Base-by-base conservation (phyloP, 768 basidiomycete genomes). In the Mycena sanguinolenta region DNA sequence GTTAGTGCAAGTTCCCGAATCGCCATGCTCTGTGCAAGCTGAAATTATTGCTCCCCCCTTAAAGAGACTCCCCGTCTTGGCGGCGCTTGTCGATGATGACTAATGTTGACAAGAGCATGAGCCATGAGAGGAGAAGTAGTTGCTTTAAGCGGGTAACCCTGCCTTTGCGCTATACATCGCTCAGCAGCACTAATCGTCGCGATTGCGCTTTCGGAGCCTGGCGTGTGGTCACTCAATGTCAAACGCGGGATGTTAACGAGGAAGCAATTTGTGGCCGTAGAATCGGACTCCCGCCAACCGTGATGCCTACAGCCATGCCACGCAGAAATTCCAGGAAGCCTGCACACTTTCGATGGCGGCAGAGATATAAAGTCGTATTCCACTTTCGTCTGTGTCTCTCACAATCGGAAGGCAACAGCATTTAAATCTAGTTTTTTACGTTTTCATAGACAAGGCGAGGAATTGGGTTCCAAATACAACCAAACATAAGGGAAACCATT, bases 1-100 rank as follows among this genome's bases (percentile, higher is more conserved):
- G 59, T 2, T 17, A 27, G 50, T 67, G 36, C 49, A 42, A 8
- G 49, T 67, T 68, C 21, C 59, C 60, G n/a, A 68, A 68, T 4
- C 53, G 49, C 59, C 50, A 62, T 21, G 55, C 59, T 13, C 2
- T 27, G 2, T 21, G 27, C 4, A 62, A 13, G 23, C 10, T 57
- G 21, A 59, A 52, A 25, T 54, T 57, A 21, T 57, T 46, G 53
- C 50, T 62, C n/a, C 19, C 1, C 8, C 50, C 67, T 62, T 25
- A 21, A 39, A 6, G 14, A 5, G 17, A n/a, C 50, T 0, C 50
- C n/a, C 50, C 38, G 52, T 39, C 25, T 21, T 28, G 25, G 32
- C 36, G 39, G 53, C 30, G 17, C 28, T 21, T 4, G 21, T 46
- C 44, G 19, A 21, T 46, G 8, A 9, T 25, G 23, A 5, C 30